A percentile compares a stretch with the other conserved stretches of the same genome.
Evolutionary conservation across 768 basidiomycete species (phyloP).

Genomic region (Cystoderma amianthinum): DNA sequence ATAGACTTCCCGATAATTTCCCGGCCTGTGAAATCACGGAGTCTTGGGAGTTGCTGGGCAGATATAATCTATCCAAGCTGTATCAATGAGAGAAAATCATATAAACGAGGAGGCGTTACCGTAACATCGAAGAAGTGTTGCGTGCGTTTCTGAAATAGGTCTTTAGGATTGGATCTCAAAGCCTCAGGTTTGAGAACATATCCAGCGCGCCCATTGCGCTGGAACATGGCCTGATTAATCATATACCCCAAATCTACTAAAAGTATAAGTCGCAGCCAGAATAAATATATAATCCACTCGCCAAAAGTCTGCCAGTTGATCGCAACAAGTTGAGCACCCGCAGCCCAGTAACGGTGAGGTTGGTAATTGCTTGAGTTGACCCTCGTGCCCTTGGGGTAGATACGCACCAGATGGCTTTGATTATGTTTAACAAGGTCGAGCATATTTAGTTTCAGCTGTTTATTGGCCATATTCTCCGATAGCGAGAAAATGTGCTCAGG

Average conservation of each 20-base stretch:
- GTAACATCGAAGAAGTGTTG: conserved; percentile 44
- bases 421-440: conserved; percentile 87
- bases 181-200: conserved; percentile 88
- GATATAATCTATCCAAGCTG: conserved; percentile 43
- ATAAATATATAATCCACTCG: conserved; percentile 25
- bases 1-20: conserved; percentile 55
- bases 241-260: conserved; percentile 76
- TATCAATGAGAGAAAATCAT: too few relatives aligned
- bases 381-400: conserved; percentile 84
- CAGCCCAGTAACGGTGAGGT: conserved; percentile 88
- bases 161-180: conserved; percentile 58
- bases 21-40: conserved; percentile 59
- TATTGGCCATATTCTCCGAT: conserved; percentile 78
- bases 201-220: conserved; percentile 82
- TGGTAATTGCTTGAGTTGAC: conserved; percentile 85
- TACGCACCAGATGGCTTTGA: conserved; percentile 75
- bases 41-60: conserved; percentile 84
- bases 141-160: conserved; percentile 41
- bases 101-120: conserved; percentile 17
- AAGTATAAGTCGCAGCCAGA: conserved; percentile 1
- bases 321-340: conserved; percentile 87
- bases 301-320: conserved; percentile 97
- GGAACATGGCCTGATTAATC: conserved; percentile 97
- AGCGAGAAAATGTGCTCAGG: conserved; percentile 89
- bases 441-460: conserved; percentile 59